Evolutionary conservation across 306 rosid genomes (phyloP).

Genomic region (Inga leiocalycina): DNA sequence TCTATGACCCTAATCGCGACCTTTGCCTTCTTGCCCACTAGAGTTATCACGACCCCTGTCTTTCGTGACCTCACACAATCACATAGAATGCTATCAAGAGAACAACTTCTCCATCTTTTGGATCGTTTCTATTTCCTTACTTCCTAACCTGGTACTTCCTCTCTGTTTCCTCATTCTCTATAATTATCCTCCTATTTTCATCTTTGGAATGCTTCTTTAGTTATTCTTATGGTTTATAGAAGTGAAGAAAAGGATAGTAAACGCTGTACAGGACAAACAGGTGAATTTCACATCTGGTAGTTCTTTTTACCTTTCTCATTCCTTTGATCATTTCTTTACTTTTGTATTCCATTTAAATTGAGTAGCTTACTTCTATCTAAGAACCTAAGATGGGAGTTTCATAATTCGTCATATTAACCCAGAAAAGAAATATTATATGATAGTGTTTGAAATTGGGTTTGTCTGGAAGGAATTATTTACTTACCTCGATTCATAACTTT

Average conservation of each 20-base stretch:
- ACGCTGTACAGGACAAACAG: conserved; percentile 72
- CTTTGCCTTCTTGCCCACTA: too few species aligned
- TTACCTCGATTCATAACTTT: not conserved
- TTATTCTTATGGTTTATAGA: conserved; percentile 39
- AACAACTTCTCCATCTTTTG: conserved; percentile 71
- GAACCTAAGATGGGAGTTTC: not conserved
- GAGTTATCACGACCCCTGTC: too few species aligned
- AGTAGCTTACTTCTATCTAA: not conserved
- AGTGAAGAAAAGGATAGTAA: conserved; percentile 75
- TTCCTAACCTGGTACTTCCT: conserved; percentile 63
- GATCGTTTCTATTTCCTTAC: conserved; percentile 62
- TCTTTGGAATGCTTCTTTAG: not conserved
- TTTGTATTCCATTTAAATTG: not conserved
- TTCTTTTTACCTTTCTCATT: not conserved
- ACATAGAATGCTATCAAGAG: conserved; percentile 48
- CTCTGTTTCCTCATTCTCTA: not conserved
- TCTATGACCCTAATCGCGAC: too few species aligned
- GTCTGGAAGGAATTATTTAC: not conserved
- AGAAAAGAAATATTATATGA: not conserved
- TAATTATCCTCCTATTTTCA: not conserved
- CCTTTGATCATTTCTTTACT: not conserved
- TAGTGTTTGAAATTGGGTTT: conserved; percentile 14
- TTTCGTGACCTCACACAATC: too few species aligned
- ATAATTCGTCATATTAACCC: not conserved
- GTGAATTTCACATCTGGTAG: conserved; percentile 30